Evolutionary conservation across 2,329 filamentous ascomycete genomes (phyloP).

Genomic region (Microsporum canis): DNA sequence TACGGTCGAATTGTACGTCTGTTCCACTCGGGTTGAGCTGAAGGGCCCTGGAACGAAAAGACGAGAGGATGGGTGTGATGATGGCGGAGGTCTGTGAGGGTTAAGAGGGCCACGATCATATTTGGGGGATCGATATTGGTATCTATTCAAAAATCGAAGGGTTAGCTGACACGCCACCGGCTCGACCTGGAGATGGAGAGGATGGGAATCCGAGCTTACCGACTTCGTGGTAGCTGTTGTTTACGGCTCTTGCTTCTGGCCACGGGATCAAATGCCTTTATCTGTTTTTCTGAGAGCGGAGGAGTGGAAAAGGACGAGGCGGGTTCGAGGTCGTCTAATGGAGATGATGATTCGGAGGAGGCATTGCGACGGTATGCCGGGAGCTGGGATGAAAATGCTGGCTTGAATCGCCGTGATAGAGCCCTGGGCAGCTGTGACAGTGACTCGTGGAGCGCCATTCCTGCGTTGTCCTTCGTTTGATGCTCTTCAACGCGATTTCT

Average conservation of each 20-base stretch:
- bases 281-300: slow-evolving; percentile 29
- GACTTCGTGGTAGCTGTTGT: slow-evolving; percentile 40
- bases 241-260: slow-evolving; percentile 36
- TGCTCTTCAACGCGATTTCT: neutral
- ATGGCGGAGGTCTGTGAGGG: slow-evolving; percentile 77
- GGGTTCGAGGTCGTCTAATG: slow-evolving; percentile 37
- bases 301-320: slow-evolving; percentile 35
- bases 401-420: slow-evolving; percentile 26
- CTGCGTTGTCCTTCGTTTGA: slow-evolving; percentile 5
- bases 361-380: slow-evolving; percentile 36
- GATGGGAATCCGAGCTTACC: slow-evolving; percentile 30
- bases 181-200: neutral
- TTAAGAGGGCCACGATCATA: slow-evolving; percentile 91
- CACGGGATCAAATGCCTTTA: slow-evolving; percentile 42
- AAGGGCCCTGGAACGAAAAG: slow-evolving; percentile 87
- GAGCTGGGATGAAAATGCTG: slow-evolving; percentile 23
- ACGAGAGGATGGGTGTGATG: slow-evolving; percentile 77
- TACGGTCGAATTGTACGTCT: slow-evolving; percentile 80
- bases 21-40: slow-evolving; percentile 70
- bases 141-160: slow-evolving; percentile 44
- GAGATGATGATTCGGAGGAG: slow-evolving; percentile 30
- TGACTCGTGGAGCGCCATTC: slow-evolving; percentile 32
- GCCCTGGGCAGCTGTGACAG: slow-evolving; percentile 31
- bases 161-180: too few species aligned
- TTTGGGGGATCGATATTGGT: slow-evolving; percentile 87